Conservation (phyloP, 768 basidiomycete species). For the Tricholomella constricta region DNA sequence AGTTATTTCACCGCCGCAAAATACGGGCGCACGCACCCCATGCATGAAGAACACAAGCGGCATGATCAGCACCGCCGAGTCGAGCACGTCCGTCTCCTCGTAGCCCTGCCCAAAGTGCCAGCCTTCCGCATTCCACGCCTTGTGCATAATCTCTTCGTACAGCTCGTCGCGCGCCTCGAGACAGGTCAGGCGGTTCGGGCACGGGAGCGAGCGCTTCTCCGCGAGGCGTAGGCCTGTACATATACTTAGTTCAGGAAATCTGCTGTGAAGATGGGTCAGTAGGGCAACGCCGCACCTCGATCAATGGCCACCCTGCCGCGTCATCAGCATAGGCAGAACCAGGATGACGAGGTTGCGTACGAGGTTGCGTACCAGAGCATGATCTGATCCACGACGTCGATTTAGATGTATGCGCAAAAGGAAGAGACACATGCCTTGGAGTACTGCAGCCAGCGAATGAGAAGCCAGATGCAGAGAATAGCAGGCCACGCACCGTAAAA, state of each 20-base stretch:
- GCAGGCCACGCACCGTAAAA: constrained; percentile 67
- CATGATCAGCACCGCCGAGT: constrained; percentile 90
- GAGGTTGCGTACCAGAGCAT: constrained; percentile 87
- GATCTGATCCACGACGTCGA: constrained; percentile 44
- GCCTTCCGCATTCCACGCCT: constrained; percentile 77
- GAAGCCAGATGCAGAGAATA: not conserved
- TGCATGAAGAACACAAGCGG: constrained; percentile 92
- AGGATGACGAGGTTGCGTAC: not conserved
- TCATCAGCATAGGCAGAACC: not conserved
- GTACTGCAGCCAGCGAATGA: constrained; percentile 46
- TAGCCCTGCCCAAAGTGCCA: constrained; percentile 86
- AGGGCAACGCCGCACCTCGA: constrained; percentile 50
- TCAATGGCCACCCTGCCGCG: constrained; percentile 95
- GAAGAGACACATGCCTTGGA: constrained; percentile 63
- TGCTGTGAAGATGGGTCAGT: not conserved
- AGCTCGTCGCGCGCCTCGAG: constrained; percentile 72
- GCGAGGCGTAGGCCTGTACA: constrained; percentile 83
- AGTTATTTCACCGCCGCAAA: too few relatives aligned
- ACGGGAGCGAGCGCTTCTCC: constrained; percentile 92
- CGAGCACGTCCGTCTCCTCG: constrained; percentile 79
- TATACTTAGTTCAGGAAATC: too few relatives aligned
- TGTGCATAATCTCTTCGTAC: constrained; percentile 92
- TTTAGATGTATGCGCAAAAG: constrained; percentile 16
- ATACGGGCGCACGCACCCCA: constrained; percentile 61
- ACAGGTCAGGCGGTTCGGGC: constrained; percentile 74